Percentiles rank a stretch among this genome's conserved stretches.
phyloP scores from a whole-genome alignment of 2,329 filamentous ascomycete species.

The Plectosphaerella plurivora region DNA sequence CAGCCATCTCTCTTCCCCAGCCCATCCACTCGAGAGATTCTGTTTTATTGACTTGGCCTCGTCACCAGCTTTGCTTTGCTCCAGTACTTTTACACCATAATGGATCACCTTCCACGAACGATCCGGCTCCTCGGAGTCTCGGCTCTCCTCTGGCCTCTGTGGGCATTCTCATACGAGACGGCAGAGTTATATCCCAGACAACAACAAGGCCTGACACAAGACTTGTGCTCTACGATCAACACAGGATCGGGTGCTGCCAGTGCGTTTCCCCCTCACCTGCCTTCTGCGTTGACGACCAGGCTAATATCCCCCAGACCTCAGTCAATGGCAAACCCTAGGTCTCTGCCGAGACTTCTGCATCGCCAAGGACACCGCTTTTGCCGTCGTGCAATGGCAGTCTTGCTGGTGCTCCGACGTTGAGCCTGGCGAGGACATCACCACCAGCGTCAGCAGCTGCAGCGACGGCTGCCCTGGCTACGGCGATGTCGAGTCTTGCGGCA shows the following conservation, averaged over 20 bases:
- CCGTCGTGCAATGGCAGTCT: slow-evolving; percentile 57
- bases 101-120: not conserved
- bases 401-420: slow-evolving; percentile 75
- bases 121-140: not conserved
- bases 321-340: slow-evolving; percentile 64
- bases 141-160: not conserved
- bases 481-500: slow-evolving; percentile 57
- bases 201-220: not conserved
- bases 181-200: not conserved
- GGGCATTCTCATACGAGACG: not conserved
- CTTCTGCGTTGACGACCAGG: not conserved
- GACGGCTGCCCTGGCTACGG: slow-evolving; percentile 65
- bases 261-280: slow-evolving; percentile 17
- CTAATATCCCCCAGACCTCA: slow-evolving; percentile 36
- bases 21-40: not conserved
- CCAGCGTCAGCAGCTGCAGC: slow-evolving; percentile 41
- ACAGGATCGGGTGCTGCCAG: slow-evolving; percentile 24
- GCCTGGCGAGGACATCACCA: slow-evolving; percentile 40
- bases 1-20: not conserved
- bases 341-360: slow-evolving; percentile 60
- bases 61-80: not conserved
- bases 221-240: slow-evolving; percentile 32
- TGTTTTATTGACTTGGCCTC: not conserved
- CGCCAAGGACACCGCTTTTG: slow-evolving; percentile 54
- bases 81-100: not conserved